phyloP scores from a whole-genome alignment of 2,329 filamentous ascomycete genomes.

The Alternaria incomplexa region DNA sequence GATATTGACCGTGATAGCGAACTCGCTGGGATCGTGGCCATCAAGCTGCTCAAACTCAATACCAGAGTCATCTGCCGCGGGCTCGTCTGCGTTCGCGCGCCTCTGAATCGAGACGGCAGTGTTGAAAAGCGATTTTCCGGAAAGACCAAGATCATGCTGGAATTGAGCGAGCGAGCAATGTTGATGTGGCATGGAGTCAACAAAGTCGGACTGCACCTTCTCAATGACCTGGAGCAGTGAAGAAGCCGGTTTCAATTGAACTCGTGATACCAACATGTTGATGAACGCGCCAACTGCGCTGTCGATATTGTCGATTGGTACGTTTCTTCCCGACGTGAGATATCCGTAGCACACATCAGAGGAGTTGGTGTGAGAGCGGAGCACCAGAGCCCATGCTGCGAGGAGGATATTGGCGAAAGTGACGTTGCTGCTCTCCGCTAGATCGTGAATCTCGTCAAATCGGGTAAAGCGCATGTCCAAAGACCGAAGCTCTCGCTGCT shows the following conservation, averaged over 20 bases:
- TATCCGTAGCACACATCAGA: conserved; percentile 48
- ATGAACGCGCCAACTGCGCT: conserved; percentile 56
- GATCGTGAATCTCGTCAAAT: conserved; percentile 36
- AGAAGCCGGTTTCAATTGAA: conserved; percentile 17
- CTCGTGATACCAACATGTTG: conserved; percentile 47
- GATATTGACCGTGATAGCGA: conserved; percentile 43
- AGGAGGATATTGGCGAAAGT: conserved; percentile 44
- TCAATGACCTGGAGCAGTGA: conserved; percentile 30
- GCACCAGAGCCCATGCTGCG: conserved; percentile 39
- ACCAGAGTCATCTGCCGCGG: neutral
- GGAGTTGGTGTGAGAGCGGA: conserved; percentile 37
- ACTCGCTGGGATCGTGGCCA: conserved; percentile 42
- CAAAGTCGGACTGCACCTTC: conserved; percentile 40
- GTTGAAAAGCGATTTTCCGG: conserved; percentile 53
- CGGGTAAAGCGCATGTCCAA: conserved; percentile 38
- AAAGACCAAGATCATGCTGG: conserved; percentile 51
- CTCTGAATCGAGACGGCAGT: conserved; percentile 52
- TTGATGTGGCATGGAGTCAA: conserved; percentile 41
- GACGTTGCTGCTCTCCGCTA: conserved; percentile 34
- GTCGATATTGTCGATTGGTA: conserved; percentile 54
- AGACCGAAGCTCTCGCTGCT: conserved; percentile 34
- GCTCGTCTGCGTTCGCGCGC: conserved; percentile 16
- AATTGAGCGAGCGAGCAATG: conserved; percentile 53
- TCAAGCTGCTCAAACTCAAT: conserved; percentile 39
- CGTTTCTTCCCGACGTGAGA: conserved; percentile 50